Percentiles rank a stretch among this genome's conserved stretches.
These are phyloP conservation scores for Xylariaceae sp. DNA, from an alignment of 2,329 filamentous ascomycete genomes.

Conservation along the genomic window DNA sequence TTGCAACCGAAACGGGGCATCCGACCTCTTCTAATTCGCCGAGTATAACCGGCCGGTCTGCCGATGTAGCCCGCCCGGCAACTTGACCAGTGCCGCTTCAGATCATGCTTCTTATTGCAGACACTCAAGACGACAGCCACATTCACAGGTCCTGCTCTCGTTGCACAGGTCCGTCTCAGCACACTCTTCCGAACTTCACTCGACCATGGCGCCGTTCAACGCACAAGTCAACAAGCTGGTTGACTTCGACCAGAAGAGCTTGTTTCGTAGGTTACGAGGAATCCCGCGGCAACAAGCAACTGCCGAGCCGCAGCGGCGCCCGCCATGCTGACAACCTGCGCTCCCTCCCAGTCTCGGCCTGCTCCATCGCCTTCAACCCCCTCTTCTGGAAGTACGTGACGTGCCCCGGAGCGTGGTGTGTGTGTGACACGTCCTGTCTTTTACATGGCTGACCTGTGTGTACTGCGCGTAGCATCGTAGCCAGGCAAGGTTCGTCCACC, in stretches of 20 bases:
- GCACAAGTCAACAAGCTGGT: constrained; percentile 39
- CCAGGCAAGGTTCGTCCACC: constrained; percentile 60
- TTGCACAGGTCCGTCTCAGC: too few species aligned
- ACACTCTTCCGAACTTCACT: too few species aligned
- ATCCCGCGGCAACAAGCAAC: constrained; percentile 6
- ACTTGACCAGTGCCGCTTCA: too few species aligned
- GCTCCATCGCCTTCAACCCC: constrained; percentile 86
- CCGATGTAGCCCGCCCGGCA: too few species aligned
- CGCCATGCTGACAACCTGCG: constrained; percentile 9
- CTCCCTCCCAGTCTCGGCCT: constrained; percentile 58
- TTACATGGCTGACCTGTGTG: constrained; percentile 7
- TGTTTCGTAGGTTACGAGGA: constrained; percentile 48
- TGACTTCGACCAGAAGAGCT: constrained; percentile 59
- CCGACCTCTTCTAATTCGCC: too few species aligned
- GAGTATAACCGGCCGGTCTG: too few species aligned
- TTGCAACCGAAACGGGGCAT: too few species aligned
- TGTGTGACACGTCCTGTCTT: too few species aligned
- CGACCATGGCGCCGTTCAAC: constrained; percentile 30
- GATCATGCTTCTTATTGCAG: too few species aligned
- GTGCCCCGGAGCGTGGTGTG: too few species aligned
- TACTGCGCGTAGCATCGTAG: constrained; percentile 59
- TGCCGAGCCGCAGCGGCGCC: constrained; percentile 4
- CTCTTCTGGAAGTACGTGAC: constrained; percentile 95
- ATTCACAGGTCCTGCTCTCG: too few species aligned
- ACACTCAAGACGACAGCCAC: too few species aligned